phyloP scores from a whole-genome alignment of 2,329 filamentous ascomycete genomes.

The Aspergillus piperis region DNA sequence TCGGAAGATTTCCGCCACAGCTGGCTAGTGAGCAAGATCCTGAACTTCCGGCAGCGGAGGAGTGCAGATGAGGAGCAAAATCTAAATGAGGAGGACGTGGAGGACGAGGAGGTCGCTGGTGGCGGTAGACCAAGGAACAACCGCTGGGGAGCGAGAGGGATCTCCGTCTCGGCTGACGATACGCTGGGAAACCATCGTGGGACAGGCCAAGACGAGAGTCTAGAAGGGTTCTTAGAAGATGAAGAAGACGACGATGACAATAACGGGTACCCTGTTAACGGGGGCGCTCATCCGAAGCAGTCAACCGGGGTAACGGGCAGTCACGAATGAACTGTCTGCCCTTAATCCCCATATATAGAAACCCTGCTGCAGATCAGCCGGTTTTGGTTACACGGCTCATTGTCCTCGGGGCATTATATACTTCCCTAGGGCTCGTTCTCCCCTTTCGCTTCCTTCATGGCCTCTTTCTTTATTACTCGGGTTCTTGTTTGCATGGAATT shows the following conservation, averaged over 20 bases:
- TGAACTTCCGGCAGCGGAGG: constrained; percentile 54
- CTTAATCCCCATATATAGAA: constrained; percentile 10
- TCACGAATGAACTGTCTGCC: constrained; percentile 4
- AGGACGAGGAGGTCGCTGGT: constrained; percentile 25
- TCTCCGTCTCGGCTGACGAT: constrained; percentile 63
- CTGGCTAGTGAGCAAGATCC: constrained; percentile 78
- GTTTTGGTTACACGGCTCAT: neutral
- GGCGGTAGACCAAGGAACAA: constrained; percentile 37
- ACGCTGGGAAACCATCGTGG: constrained; percentile 34
- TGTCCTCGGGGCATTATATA: neutral
- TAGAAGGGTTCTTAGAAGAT: constrained; percentile 26
- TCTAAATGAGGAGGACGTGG: constrained; percentile 33
- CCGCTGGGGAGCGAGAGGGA: constrained; percentile 59
- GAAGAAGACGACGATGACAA: constrained; percentile 17
- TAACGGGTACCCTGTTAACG: constrained; percentile 2
- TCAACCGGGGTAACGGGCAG: constrained; percentile 11
- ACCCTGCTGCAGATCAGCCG: constrained; percentile 7
- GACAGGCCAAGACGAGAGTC: constrained; percentile 11
- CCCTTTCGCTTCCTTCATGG: neutral
- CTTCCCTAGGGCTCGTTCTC: neutral
- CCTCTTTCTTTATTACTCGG: neutral
- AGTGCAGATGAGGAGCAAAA: constrained; percentile 42
- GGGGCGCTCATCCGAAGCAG: neutral
- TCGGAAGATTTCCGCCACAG: constrained; percentile 82
- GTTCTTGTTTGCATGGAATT: neutral